Evolutionary conservation across 768 basidiomycete species (phyloP).

Genomic region (Dacryopinax primogenitus): DNA sequence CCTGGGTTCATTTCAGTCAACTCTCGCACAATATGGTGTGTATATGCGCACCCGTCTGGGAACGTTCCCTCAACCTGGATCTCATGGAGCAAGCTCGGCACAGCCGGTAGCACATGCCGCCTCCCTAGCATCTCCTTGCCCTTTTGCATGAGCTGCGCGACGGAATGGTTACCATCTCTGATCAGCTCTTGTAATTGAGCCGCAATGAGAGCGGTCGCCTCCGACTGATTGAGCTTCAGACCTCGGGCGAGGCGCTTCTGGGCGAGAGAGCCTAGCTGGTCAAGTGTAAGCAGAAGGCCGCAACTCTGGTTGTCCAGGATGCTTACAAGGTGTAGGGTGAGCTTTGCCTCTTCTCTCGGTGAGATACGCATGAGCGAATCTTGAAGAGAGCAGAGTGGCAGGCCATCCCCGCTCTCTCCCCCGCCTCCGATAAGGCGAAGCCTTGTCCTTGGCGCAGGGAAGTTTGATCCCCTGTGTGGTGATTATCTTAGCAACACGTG

Average conservation of each 20-base stretch:
- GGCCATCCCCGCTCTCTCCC: background rate
- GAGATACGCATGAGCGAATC: constrained; percentile 48
- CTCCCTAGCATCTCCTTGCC: constrained; percentile 82
- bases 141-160: constrained; percentile 83
- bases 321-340: constrained; percentile 53
- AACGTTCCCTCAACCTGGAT: constrained; percentile 95
- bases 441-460: too few relatives aligned
- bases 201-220: constrained; percentile 81
- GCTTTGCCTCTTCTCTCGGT: constrained; percentile 63
- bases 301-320: background rate
- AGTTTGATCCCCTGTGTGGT: too few relatives aligned
- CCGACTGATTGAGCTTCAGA: constrained; percentile 69
- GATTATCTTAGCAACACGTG: too few relatives aligned
- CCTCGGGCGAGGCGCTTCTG: constrained; percentile 95
- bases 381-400: background rate
- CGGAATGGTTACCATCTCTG: constrained; percentile 75
- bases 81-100: constrained; percentile 61
- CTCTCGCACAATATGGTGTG: background rate
- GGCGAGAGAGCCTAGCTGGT: constrained; percentile 70
- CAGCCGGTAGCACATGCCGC: constrained; percentile 75
- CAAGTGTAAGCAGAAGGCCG: background rate
- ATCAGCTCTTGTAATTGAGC: constrained; percentile 89
- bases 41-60: constrained; percentile 49
- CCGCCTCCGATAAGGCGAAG: background rate
- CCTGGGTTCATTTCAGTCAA: constrained; percentile 27